Evolutionary conservation across 139 green algal genomes (phyloP).

Genomic region (Chlorella sorokiniana): DNA sequence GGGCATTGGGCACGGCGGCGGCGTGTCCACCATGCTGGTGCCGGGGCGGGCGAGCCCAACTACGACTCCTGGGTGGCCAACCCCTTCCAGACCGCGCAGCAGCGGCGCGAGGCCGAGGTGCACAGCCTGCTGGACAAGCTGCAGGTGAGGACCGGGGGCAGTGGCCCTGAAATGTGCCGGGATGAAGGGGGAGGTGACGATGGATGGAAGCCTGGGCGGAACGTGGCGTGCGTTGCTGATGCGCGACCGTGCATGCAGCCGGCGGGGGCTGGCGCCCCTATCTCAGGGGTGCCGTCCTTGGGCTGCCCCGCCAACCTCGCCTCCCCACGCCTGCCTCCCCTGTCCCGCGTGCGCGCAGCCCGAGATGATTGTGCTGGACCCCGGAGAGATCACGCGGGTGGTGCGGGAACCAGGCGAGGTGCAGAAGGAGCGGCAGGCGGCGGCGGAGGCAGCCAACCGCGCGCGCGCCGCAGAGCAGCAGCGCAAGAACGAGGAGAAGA

Average conservation of each 20-base stretch:
- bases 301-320: background rate
- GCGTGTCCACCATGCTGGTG: constrained; percentile 84
- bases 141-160: constrained; percentile 44
- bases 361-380: constrained; percentile 95
- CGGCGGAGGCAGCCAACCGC: constrained; percentile 45
- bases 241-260: no score
- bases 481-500: constrained; percentile 71
- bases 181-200: background rate
- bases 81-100: constrained; percentile 76
- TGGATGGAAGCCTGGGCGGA: background rate
- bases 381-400: constrained; percentile 72
- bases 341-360: constrained; percentile 54
- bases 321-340: background rate
- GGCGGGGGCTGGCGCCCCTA: background rate
- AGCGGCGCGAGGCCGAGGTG: constrained; percentile 92
- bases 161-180: background rate
- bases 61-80: constrained; percentile 96
- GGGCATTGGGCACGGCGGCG: constrained; percentile 74
- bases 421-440: constrained; percentile 57
- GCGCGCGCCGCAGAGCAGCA: constrained; percentile 39
- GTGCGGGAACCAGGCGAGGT: constrained; percentile 79
- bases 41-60: constrained; percentile 97
- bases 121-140: constrained; percentile 96
- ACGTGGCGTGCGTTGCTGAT: background rate
- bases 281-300: background rate